Evolutionary conservation across 441 rosid genomes (phyloP).

Genomic region (Manihot esculenta): DNA sequence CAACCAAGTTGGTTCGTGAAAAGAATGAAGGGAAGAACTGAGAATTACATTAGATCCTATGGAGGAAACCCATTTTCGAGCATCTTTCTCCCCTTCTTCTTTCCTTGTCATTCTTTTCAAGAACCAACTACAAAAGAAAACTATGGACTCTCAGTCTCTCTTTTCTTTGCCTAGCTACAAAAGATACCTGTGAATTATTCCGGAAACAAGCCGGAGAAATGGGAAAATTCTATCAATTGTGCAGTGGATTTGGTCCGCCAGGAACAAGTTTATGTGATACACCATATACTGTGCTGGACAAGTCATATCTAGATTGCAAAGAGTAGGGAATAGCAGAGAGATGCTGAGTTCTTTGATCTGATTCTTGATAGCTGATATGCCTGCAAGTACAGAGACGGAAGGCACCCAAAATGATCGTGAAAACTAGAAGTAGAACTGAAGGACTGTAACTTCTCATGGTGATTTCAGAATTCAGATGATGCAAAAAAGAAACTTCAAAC

Average conservation of each 20-base stretch:
- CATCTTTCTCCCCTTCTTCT: not conserved
- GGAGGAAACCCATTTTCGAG: not conserved
- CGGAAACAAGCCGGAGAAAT: not conserved
- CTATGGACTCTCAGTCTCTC: not conserved
- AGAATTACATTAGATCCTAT: not conserved
- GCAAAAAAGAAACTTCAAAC: constrained; percentile 1
- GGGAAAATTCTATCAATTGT: constrained; percentile 32
- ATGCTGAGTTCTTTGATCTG: too few species aligned
- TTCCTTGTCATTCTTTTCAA: constrained; percentile 25
- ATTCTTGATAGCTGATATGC: constrained; percentile 18
- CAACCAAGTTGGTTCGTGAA: constrained; percentile 27
- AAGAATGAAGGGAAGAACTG: constrained; percentile 24
- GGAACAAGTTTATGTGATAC: constrained; percentile 39
- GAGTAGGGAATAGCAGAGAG: constrained; percentile 17
- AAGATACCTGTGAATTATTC: not conserved
- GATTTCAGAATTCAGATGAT: constrained; percentile 14
- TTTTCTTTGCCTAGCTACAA: constrained; percentile 2
- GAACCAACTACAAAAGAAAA: constrained; percentile 21
- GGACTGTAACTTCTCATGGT: constrained; percentile 22
- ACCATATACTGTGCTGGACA: constrained; percentile 11
- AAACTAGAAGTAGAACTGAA: constrained; percentile 25
- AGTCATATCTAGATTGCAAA: constrained; percentile 9
- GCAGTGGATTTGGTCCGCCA: constrained; percentile 54
- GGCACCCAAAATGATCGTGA: constrained; percentile 18
- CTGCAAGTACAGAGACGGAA: constrained; percentile 31